Evolutionary conservation across 441 rosid species (phyloP), one percentile per base, ranked within the genome.

Genomic region (Capsella rubella): DNA sequence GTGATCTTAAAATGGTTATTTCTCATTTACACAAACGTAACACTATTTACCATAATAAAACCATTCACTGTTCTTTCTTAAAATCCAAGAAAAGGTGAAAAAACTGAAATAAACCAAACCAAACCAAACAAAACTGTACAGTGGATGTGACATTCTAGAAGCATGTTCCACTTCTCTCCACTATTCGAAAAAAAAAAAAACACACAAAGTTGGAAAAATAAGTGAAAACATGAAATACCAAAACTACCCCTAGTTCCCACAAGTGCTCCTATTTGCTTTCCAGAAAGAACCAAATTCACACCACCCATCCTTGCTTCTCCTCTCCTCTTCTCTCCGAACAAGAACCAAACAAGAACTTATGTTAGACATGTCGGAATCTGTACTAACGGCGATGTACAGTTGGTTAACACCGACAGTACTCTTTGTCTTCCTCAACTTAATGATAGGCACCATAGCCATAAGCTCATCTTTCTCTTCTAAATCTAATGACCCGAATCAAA

Each of bases 361-460:
- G 89, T 64, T 90, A 31, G 87, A 76, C 85, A 67, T 90, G 65
- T 89, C 80, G 71, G 95, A 82, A 81, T 84, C 97, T 32, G 40
- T 93, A 72, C 85, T 92, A 84, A 85, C 93, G 45, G 80, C 92
- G 35, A 75, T 91, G 70, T 82, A 81, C 80, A 91, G 96, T 74
- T 93, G 98, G 98, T 86, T 89, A 34, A 91, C 98, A 10, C 97
- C 97, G 0, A 74, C 95, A 10, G 87, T 90, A 11, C 89, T 91
- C 59, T 91, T 93, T 51, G 71, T 90, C 71, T 78, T 93, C 85
- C 95, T 93, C 78, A 91, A 93, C 74, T 65, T 93, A 50, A 79
- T 87, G 87, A 91, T 93, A 46, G 95, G 89, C 52, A 87, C 97
- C 71, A 88, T 93, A 64, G 80, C 73, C 74, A 64, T 91, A 8